Percentiles rank a stretch among this genome's conserved stretches.
Evolutionary conservation across 2,329 filamentous ascomycete genomes (phyloP).

Genomic region (Aspergillus felis): DNA sequence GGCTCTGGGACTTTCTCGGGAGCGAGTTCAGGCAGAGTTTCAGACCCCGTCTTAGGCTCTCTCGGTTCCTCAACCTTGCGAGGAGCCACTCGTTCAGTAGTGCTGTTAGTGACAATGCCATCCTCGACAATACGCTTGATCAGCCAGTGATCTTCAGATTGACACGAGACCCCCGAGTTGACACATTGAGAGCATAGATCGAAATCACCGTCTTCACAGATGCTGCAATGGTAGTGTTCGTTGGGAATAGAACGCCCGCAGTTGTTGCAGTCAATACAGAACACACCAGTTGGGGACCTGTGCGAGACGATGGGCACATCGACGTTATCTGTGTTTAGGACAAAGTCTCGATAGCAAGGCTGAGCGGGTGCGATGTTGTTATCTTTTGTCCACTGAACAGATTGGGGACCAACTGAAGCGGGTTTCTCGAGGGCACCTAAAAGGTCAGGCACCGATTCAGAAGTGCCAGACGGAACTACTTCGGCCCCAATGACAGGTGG

Average conservation of each 20-base stretch:
- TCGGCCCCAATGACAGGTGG: slow-evolving; percentile 17
- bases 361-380: slow-evolving; percentile 8
- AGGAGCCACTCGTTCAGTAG: slow-evolving; percentile 72
- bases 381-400: slow-evolving; percentile 7
- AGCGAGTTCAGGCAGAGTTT: slow-evolving; percentile 12
- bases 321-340: slow-evolving; percentile 23
- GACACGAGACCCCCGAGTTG: slow-evolving; percentile 70
- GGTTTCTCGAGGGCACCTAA: slow-evolving; percentile 4
- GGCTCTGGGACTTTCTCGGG: slow-evolving; percentile 25
- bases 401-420: slow-evolving; percentile 5
- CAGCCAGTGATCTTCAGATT: slow-evolving; percentile 79
- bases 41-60: slow-evolving; percentile 13
- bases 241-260: slow-evolving; percentile 76
- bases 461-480: slow-evolving; percentile 4
- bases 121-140: slow-evolving; percentile 83
- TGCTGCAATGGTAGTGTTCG: slow-evolving; percentile 89
- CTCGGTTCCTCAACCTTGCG: slow-evolving; percentile 44
- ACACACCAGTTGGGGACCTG: slow-evolving; percentile 45
- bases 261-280: slow-evolving; percentile 90
- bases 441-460: slow-evolving; percentile 8
- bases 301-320: slow-evolving; percentile 31
- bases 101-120: slow-evolving; percentile 77
- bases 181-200: slow-evolving; percentile 85
- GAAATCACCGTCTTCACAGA: slow-evolving; percentile 89
- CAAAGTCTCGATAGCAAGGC: slow-evolving; percentile 25